phyloP scores from a whole-genome alignment of 2,329 filamentous ascomycete species.

The Ophiostoma himal-ulmi region DNA sequence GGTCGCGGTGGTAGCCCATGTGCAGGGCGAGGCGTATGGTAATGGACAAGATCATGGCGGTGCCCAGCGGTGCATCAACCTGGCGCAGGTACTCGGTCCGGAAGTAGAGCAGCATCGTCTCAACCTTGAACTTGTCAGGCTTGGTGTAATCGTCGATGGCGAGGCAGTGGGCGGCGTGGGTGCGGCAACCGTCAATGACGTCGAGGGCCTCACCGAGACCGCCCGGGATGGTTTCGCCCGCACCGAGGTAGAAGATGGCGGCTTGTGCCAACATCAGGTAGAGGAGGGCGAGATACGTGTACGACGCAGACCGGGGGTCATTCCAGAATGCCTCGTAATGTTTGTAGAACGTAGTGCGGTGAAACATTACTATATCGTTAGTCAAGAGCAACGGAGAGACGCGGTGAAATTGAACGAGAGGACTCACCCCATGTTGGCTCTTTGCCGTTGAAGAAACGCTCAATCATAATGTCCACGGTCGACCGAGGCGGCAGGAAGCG shows the following conservation, averaged over 20 bases:
- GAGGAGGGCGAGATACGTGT: slow-evolving; percentile 31
- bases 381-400: neutral
- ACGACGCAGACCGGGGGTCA: slow-evolving; percentile 20
- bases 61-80: slow-evolving; percentile 28
- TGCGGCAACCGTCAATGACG: slow-evolving; percentile 28
- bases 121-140: slow-evolving; percentile 30
- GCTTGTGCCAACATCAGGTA: slow-evolving; percentile 32
- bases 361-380: slow-evolving; percentile 30
- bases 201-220: slow-evolving; percentile 26
- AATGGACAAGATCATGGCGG: slow-evolving; percentile 30
- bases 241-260: slow-evolving; percentile 29
- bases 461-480: slow-evolving; percentile 27
- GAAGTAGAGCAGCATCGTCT: slow-evolving; percentile 31
- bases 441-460: slow-evolving; percentile 29
- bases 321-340: slow-evolving; percentile 33
- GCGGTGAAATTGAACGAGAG: neutral
- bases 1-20: slow-evolving; percentile 46
- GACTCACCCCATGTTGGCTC: slow-evolving; percentile 25
- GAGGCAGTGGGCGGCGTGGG: slow-evolving; percentile 31
- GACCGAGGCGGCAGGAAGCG: slow-evolving; percentile 27
- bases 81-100: slow-evolving; percentile 30
- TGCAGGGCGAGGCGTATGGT: slow-evolving; percentile 30
- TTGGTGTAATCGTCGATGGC: slow-evolving; percentile 32
- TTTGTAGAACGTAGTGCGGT: slow-evolving; percentile 30
- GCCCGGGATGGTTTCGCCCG: slow-evolving; percentile 26